Percentiles rank a stretch among this genome's conserved stretches.
phyloP scores from a whole-genome alignment of 331 rosid genomes.

The Malus hybrid region DNA sequence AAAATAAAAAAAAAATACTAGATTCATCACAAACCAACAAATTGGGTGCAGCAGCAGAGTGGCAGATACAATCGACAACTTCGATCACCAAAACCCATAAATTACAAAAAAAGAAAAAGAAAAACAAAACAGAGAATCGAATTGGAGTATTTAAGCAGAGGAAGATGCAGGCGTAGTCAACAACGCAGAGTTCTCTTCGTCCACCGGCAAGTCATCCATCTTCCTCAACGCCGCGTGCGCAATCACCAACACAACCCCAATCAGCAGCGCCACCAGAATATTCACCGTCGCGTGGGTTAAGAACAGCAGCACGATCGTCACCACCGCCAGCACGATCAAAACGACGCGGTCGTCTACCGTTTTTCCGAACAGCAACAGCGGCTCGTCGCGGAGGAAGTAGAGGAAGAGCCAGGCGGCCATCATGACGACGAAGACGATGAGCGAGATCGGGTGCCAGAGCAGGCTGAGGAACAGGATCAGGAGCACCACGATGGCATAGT shows the following conservation, averaged over 20 bases:
- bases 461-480: constrained; percentile 57
- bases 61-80: not conserved
- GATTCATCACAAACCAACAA: not conserved
- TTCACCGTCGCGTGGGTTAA: constrained; percentile 55
- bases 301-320: constrained; percentile 49
- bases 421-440: constrained; percentile 53
- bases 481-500: constrained; percentile 51
- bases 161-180: constrained; percentile 22
- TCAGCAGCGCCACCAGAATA: constrained; percentile 35
- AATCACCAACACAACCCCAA: constrained; percentile 29
- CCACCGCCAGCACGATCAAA: constrained; percentile 31
- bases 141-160: not conserved
- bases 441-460: constrained; percentile 80
- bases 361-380: constrained; percentile 36
- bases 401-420: constrained; percentile 67
- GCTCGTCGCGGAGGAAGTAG: constrained; percentile 79
- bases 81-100: not conserved
- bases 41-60: not conserved
- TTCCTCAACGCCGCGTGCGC: constrained; percentile 47
- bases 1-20: not conserved
- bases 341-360: constrained; percentile 60
- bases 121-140: not conserved
- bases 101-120: not conserved
- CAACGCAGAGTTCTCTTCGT: constrained; percentile 39
- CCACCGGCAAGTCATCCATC: constrained; percentile 47